Percentiles rank a stretch among this genome's conserved stretches.
Evolutionary conservation across 202 grass and related monocot genomes (phyloP).

Genomic region (Panicum hallii): DNA sequence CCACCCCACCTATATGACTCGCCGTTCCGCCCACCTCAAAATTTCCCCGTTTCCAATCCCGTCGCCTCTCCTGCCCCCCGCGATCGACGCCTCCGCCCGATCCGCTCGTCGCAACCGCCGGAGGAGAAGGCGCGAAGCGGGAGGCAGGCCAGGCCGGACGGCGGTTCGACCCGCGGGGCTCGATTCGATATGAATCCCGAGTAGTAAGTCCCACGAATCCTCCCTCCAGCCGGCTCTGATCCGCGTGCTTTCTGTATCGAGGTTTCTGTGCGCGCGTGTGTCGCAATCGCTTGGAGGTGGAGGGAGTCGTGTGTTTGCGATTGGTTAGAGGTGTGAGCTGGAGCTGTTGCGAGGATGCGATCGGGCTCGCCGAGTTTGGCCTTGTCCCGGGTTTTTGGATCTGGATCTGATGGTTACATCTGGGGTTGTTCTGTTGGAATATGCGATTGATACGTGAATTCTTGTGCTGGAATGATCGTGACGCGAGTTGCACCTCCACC

Average conservation of each 20-base stretch:
- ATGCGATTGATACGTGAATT: neutral
- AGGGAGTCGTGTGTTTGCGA: neutral
- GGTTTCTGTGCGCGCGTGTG: neutral
- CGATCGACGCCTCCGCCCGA: slow-evolving; percentile 16
- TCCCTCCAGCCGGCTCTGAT: neutral
- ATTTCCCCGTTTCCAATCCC: neutral
- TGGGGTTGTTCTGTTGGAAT: neutral
- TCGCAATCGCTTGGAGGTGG: neutral
- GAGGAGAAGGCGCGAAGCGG: slow-evolving; percentile 10
- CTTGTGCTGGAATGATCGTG: neutral
- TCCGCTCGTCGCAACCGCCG: slow-evolving; percentile 29
- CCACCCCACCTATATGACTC: neutral
- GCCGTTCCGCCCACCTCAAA: slow-evolving; percentile 13
- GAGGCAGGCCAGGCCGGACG: neutral
- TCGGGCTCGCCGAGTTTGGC: neutral
- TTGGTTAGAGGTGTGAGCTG: neutral
- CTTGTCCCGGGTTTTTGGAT: slow-evolving; percentile 2
- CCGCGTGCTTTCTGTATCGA: neutral
- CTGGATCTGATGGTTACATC: neutral
- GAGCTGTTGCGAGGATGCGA: neutral
- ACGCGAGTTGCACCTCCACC: too few species aligned
- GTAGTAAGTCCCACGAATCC: slow-evolving; percentile 44
- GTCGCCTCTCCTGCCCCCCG: neutral
- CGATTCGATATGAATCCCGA: slow-evolving; percentile 42
- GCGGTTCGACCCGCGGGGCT: slow-evolving; percentile 7